These are phyloP conservation scores for Eragrostis curvula DNA, from an alignment of 176 grass and related monocot genomes.

Conservation along the genomic window DNA sequence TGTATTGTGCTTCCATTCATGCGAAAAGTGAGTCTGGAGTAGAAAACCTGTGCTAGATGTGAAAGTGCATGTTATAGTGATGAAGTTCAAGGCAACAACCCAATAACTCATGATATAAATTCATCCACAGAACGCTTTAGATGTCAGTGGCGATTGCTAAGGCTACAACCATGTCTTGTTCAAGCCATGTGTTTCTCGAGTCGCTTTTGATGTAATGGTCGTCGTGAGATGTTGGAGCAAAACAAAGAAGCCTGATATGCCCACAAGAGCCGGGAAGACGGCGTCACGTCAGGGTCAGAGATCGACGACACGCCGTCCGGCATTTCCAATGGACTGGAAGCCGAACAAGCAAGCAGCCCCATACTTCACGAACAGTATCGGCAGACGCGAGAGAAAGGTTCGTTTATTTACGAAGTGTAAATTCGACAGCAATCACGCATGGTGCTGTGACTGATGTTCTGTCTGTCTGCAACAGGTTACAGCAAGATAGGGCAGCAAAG, in stretches of 20 bases:
- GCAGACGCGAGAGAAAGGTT: background rate
- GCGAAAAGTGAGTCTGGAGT: background rate
- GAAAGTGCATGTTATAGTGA: background rate
- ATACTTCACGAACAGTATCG: background rate
- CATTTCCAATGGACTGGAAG: background rate
- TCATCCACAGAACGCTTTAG: background rate
- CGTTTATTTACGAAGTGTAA: too few species aligned
- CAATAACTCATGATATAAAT: background rate
- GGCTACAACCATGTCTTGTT: background rate
- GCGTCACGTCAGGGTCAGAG: background rate
- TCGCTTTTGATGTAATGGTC: background rate
- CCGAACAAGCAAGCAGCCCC: background rate
- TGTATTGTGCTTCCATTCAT: background rate
- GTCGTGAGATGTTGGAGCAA: background rate
- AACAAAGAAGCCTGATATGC: background rate
- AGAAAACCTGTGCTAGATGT: background rate
- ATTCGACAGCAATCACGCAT: too few species aligned
- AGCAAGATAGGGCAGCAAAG: too few species aligned
- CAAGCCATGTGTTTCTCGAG: background rate
- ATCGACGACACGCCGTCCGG: background rate
- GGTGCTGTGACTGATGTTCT: too few species aligned
- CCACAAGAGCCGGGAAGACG: background rate
- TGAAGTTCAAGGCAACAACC: background rate
- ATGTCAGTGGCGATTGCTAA: background rate
- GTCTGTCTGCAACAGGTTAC: too few species aligned